Base-by-base conservation (phyloP, 345 rosid genomes). In the Abelmoschus esculentus region DNA sequence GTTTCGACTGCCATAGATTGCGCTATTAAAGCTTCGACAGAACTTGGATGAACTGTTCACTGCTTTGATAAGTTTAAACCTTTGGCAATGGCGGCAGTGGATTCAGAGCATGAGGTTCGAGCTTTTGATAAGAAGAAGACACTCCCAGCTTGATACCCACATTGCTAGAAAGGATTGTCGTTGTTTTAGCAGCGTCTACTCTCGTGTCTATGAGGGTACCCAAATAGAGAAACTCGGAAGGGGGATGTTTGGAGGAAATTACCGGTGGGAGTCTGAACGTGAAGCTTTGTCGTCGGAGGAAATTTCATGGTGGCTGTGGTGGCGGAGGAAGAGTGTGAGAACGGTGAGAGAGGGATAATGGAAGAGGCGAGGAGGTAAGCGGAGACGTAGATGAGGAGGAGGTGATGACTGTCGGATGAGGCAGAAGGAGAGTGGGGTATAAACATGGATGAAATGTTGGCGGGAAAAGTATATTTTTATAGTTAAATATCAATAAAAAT, bases 181-280 rank as follows among this genome's bases (percentile, higher is more conserved):
- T 53, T 3, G 61, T 73, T 85, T 61, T 82, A 42, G 73, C 80
- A 18, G 74, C 78, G 7, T 75, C 85, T 19, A 77, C 79, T 9
- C 70, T 67, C 0, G 91, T 76, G 75, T 85, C 90, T 0, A 73
- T 89, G 3, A 92, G 70, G 14, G 97, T 96, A 5, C 99, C 97
- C 57, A 96, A 73, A 75, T 96, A 90, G 61, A 90, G 92, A 66
- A 92, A 95, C 84, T 95, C 96, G 98, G 85, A 9, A 89, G 86
- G 66, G 87, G 70, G 26, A 22, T 80, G 80, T 80, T 77, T 8
- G 90, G 82, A 54, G 91, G 95, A 81, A 84, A 89, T 52, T 86
- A 88, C 56, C 88, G 95, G 66, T 77, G 83, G 75, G 83, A 81
- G 78, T 88, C 91, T 57, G 87, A 66, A 46, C 72, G 73, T 1